Evolutionary conservation across 2,329 filamentous ascomycete genomes (phyloP).

Genomic region (Phaeosphaeria sp.): DNA sequence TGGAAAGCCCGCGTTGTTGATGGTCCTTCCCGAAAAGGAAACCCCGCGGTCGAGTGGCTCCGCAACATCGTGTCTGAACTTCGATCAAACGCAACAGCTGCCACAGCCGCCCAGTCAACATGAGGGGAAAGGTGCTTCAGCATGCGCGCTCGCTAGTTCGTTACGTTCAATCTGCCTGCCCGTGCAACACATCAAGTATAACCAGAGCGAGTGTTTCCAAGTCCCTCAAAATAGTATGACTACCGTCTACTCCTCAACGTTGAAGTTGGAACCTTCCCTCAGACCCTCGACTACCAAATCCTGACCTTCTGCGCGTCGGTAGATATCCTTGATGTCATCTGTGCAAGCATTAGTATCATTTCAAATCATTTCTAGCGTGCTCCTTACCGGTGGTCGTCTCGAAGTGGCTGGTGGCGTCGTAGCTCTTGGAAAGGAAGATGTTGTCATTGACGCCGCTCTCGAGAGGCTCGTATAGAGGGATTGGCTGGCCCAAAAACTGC

Average conservation of each 20-base stretch:
- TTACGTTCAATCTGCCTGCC: not conserved
- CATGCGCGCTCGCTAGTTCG: not conserved
- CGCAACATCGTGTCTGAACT: not conserved
- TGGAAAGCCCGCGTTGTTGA: not conserved
- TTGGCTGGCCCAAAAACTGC: conserved; percentile 93
- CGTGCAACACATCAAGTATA: conserved; percentile 1
- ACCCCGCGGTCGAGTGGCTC: not conserved
- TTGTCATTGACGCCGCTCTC: conserved; percentile 84
- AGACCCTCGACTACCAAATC: conserved; percentile 88
- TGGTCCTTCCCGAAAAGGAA: conserved; percentile 6
- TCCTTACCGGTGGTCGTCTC: conserved; percentile 77
- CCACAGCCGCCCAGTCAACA: not conserved
- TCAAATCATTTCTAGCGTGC: not conserved
- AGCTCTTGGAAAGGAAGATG: conserved; percentile 98
- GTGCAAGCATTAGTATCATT: conserved; percentile 46
- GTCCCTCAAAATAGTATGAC: conserved; percentile 2
- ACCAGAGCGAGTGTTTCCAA: conserved; percentile 19
- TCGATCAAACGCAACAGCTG: not conserved
- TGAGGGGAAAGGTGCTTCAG: not conserved
- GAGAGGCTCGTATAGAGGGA: conserved; percentile 91
- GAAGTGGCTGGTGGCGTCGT: conserved; percentile 97
- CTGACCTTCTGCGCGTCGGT: conserved; percentile 80
- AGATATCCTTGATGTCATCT: conserved; percentile 96
- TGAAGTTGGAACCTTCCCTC: conserved; percentile 76
- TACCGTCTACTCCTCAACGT: conserved; percentile 61